Conservation (phyloP, 805 yeast species). For the Candida sithepensis region DNA sequence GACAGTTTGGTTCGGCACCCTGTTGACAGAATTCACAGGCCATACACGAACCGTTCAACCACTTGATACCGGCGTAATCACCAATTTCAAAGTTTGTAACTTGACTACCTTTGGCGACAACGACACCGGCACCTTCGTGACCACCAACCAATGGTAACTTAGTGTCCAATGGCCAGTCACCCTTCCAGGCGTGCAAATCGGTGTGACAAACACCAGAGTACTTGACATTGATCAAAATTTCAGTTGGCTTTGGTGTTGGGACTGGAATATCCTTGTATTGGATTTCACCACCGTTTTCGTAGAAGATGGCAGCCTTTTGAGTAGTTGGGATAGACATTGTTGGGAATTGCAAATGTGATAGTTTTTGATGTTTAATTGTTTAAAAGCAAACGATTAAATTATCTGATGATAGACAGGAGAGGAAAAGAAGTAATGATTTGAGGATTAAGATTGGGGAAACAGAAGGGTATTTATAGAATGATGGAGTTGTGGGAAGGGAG, state of each 20-base stretch:
- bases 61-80: constrained; percentile 79
- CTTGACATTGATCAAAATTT: constrained; percentile 74
- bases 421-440: neutral
- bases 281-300: constrained; percentile 61
- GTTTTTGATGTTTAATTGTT: neutral
- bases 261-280: constrained; percentile 73
- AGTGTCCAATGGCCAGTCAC: constrained; percentile 83
- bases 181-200: constrained; percentile 90
- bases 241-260: constrained; percentile 73
- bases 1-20: constrained; percentile 69
- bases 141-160: constrained; percentile 82
- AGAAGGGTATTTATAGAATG: neutral
- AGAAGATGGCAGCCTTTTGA: constrained; percentile 71
- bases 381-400: neutral
- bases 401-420: neutral
- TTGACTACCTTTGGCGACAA: constrained; percentile 68
- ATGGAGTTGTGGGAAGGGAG: neutral
- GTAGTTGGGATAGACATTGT: constrained; percentile 49
- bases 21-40: constrained; percentile 71
- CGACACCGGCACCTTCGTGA: constrained; percentile 88
- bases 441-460: neutral
- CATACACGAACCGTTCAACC: constrained; percentile 78
- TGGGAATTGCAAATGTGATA: neutral
- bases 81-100: constrained; percentile 73
- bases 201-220: constrained; percentile 95